A percentile compares a stretch with the other conserved stretches of the same genome.
Evolutionary conservation across 2,329 filamentous ascomycete species (phyloP).

Genomic region (Cordyceps militaris): DNA sequence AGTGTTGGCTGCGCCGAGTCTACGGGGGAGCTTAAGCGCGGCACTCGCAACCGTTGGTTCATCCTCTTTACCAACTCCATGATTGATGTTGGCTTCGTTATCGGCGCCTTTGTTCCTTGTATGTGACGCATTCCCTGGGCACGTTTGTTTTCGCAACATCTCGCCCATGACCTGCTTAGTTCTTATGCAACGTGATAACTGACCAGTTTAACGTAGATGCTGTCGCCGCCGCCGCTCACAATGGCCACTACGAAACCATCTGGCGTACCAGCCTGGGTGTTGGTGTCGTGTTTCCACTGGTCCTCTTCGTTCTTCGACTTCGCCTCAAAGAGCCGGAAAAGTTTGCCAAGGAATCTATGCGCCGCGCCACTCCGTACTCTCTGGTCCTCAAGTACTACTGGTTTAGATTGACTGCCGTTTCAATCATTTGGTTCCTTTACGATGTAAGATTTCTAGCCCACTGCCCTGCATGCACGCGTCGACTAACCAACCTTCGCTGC

Average conservation of each 20-base stretch:
- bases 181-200: neutral
- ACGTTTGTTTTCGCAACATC: too few relatives aligned
- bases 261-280: slow-evolving; percentile 79
- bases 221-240: slow-evolving; percentile 48
- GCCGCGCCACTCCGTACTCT: slow-evolving; percentile 47
- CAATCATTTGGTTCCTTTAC: slow-evolving; percentile 79
- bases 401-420: slow-evolving; percentile 61
- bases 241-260: slow-evolving; percentile 60
- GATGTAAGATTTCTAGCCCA: slow-evolving; percentile 39
- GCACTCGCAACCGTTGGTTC: slow-evolving; percentile 84
- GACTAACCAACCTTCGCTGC: neutral
- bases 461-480: neutral
- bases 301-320: slow-evolving; percentile 63
- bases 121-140: too few relatives aligned
- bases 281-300: slow-evolving; percentile 68
- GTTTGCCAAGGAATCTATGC: slow-evolving; percentile 65
- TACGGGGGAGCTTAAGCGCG: slow-evolving; percentile 71
- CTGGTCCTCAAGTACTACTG: slow-evolving; percentile 63
- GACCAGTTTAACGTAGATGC: slow-evolving; percentile 27
- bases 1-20: slow-evolving; percentile 79
- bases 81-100: slow-evolving; percentile 77
- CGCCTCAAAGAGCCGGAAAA: slow-evolving; percentile 74
- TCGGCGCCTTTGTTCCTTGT: slow-evolving; percentile 69
- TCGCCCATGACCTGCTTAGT: too few relatives aligned
- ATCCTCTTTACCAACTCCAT: slow-evolving; percentile 84